Evolutionary conservation across 1,284 basidiomycete species (phyloP).

Genomic region (Spongispora temasekensis): DNA sequence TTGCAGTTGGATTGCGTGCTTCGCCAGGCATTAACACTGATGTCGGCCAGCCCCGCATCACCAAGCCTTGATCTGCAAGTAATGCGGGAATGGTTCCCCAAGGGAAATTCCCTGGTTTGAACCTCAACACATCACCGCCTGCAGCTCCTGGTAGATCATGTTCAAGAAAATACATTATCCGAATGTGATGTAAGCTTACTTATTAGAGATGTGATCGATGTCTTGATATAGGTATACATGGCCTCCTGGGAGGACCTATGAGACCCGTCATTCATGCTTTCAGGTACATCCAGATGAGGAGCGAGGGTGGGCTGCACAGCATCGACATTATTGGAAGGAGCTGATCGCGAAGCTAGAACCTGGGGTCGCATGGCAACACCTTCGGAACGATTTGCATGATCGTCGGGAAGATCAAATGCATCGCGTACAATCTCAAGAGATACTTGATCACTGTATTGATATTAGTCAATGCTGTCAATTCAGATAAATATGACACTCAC

Average conservation of each 20-base stretch:
- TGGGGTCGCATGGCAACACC: too few species aligned
- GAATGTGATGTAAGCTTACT: not conserved
- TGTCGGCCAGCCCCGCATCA: constrained; percentile 4
- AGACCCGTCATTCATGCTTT: not conserved
- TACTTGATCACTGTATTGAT: not conserved
- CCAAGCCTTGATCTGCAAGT: constrained; percentile 1
- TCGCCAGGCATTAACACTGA: constrained; percentile 6
- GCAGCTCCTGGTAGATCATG: not conserved
- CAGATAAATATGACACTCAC: not conserved
- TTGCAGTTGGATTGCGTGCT: not conserved
- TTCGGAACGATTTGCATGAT: not conserved
- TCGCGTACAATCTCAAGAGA: not conserved
- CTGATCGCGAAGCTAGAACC: too few species aligned
- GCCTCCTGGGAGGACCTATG: not conserved
- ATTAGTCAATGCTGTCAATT: not conserved
- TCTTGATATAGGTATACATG: not conserved
- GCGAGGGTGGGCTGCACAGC: too few species aligned
- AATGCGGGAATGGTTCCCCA: constrained; percentile 4
- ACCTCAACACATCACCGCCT: constrained; percentile 2
- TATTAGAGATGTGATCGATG: not conserved
- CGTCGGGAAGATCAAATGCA: not conserved
- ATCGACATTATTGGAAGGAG: too few species aligned
- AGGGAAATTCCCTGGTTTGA: constrained; percentile 3
- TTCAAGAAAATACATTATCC: not conserved
- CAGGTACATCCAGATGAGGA: too few species aligned